Percentiles rank a stretch among this genome's conserved stretches.
phyloP scores from a whole-genome alignment of 129 eudicot genomes.

The Ambrosia trifida region DNA sequence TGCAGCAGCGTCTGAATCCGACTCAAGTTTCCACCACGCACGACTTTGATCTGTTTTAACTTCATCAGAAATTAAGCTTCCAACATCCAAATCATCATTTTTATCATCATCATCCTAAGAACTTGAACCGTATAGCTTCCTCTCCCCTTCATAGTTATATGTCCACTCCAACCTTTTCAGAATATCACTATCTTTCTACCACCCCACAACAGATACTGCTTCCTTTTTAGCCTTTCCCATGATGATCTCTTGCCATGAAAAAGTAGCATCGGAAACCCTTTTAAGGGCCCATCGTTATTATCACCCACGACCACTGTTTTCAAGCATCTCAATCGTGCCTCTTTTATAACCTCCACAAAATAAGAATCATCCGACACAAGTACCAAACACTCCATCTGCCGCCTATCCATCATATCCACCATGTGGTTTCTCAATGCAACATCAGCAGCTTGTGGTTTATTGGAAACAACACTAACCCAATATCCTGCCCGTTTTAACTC shows the following conservation, averaged over 20 bases:
- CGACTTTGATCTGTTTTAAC: constrained; percentile 31
- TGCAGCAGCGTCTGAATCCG: constrained; percentile 26
- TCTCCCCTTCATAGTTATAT: constrained; percentile 54
- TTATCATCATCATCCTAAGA: constrained; percentile 32
- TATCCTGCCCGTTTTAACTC: constrained; percentile 82
- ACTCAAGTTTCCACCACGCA: constrained; percentile 64
- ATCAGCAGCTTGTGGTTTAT: constrained; percentile 72
- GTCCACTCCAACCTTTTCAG: constrained; percentile 75
- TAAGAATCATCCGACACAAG: constrained; percentile 86
- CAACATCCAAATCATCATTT: constrained; percentile 19
- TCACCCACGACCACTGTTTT: constrained; percentile 87
- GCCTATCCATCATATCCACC: constrained; percentile 55
- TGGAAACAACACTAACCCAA: constrained; percentile 66
- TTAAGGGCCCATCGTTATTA: constrained; percentile 59
- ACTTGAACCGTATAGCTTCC: constrained; percentile 20
- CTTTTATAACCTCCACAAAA: constrained; percentile 67
- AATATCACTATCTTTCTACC: constrained; percentile 76
- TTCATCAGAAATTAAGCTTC: constrained; percentile 29
- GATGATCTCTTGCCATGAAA: constrained; percentile 83
- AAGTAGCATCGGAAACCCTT: constrained; percentile 68
- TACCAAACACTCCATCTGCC: constrained; percentile 57
- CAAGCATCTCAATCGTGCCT: constrained; percentile 76
- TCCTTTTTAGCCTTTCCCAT: constrained; percentile 74
- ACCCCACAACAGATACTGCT: constrained; percentile 60
- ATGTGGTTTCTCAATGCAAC: constrained; percentile 52